phyloP scores from a whole-genome alignment of 225 moss, liverwort and hornwort genomes.

The Asterella californica region DNA sequence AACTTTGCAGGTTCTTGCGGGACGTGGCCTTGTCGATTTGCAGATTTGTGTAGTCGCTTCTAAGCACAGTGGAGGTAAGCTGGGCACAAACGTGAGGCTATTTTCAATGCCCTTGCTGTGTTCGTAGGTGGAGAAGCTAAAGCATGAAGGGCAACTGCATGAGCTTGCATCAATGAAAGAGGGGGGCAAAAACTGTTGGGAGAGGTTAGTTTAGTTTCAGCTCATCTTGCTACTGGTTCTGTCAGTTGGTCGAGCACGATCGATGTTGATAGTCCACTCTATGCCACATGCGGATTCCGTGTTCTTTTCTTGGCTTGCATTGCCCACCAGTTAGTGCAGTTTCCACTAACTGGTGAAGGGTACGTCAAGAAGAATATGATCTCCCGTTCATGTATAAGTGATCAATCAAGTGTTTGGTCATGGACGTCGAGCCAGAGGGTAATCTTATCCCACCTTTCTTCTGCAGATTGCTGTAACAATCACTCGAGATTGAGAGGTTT shows the following conservation, averaged over 20 bases:
- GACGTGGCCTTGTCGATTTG: not conserved
- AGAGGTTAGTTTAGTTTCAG: slow-evolving; percentile 53
- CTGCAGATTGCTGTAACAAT: slow-evolving; percentile 90
- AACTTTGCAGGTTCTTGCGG: not conserved
- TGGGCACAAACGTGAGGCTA: not conserved
- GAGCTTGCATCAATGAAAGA: slow-evolving; percentile 84
- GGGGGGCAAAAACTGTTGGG: slow-evolving; percentile 81
- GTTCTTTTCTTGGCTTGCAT: not conserved
- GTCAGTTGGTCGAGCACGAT: too few species aligned
- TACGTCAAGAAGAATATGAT: too few species aligned
- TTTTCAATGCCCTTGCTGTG: not conserved
- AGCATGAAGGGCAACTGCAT: slow-evolving; percentile 66
- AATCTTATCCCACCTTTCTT: slow-evolving; percentile 2
- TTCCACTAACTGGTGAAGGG: too few species aligned
- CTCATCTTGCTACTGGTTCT: not conserved
- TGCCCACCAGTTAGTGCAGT: too few species aligned
- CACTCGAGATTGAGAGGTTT: slow-evolving; percentile 86
- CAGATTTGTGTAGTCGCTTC: not conserved
- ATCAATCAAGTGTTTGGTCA: not conserved
- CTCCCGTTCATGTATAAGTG: too few species aligned
- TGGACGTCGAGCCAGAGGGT: too few species aligned
- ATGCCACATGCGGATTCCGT: not conserved
- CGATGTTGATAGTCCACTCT: not conserved
- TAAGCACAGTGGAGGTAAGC: not conserved
- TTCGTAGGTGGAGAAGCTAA: slow-evolving; percentile 52